Evolutionary conservation across 192 early-diverging fungal species (phyloP).

Genomic region (Backusella tuberculispora): DNA sequence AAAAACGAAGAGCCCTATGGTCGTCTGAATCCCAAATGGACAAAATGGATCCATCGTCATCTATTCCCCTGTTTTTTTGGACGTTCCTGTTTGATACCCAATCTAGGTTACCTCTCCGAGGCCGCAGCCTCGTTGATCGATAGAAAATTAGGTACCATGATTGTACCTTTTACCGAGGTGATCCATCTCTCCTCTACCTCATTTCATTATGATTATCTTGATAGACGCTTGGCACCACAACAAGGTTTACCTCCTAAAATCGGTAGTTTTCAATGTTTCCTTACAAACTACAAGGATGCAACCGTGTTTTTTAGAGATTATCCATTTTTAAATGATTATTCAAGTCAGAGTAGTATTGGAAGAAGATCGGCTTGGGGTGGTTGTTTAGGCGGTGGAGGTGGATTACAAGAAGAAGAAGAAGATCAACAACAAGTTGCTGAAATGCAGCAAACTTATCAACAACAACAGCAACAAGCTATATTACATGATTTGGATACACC

Average conservation of each 20-base stretch:
- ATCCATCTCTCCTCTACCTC: conserved; percentile 70
- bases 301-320: conserved; percentile 76
- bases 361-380: conserved; percentile 21
- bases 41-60: conserved; percentile 90
- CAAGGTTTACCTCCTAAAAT: conserved; percentile 74
- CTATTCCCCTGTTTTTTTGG: conserved; percentile 91
- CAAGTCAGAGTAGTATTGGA: conserved; percentile 6
- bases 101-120: conserved; percentile 88
- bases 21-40: conserved; percentile 81
- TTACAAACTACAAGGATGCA: conserved; percentile 83
- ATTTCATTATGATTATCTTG: conserved; percentile 80
- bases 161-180: conserved; percentile 86
- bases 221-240: conserved; percentile 45
- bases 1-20: conserved; percentile 78
- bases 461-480: neutral
- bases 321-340: conserved; percentile 42
- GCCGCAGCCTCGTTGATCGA: conserved; percentile 86
- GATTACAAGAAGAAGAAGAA: neutral
- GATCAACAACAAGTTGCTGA: neutral
- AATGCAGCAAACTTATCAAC: conserved; percentile 10
- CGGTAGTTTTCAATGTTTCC: conserved; percentile 85
- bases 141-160: conserved; percentile 64
- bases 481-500: neutral
- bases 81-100: conserved; percentile 83
- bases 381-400: conserved; percentile 22